Conservation (phyloP, 2,329 filamentous ascomycete genomes). For the Samsoniella hepiali region DNA sequence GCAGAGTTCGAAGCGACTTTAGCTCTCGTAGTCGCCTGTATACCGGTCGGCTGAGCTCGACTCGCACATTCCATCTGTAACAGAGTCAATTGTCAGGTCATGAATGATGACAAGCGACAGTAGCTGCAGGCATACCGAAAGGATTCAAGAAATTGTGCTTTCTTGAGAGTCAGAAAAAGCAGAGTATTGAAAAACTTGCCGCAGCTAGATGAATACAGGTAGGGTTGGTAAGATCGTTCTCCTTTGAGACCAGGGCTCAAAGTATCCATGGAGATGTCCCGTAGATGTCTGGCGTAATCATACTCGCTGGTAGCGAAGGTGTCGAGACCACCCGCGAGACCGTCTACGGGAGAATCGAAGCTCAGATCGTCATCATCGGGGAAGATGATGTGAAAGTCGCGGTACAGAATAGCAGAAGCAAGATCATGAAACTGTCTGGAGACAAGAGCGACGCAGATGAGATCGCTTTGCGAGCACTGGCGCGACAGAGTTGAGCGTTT, state of each 20-base stretch:
- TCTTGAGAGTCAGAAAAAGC: constrained; percentile 53
- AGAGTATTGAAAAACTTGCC: constrained; percentile 64
- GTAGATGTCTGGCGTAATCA: constrained; percentile 58
- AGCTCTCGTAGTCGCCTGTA: constrained; percentile 56
- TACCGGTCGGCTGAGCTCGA: constrained; percentile 58
- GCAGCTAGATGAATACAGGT: constrained; percentile 53
- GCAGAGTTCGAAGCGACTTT: constrained; percentile 48
- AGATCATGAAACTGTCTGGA: constrained; percentile 56
- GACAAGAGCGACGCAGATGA: constrained; percentile 57
- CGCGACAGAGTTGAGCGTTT: constrained; percentile 15
- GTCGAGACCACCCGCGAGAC: constrained; percentile 55
- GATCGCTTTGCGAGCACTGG: constrained; percentile 50
- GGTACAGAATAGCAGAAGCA: constrained; percentile 57
- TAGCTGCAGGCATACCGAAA: constrained; percentile 46
- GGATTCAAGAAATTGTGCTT: constrained; percentile 51
- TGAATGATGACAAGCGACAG: not conserved
- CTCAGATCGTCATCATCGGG: constrained; percentile 54
- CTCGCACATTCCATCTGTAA: constrained; percentile 59
- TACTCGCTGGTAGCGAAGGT: constrained; percentile 63
- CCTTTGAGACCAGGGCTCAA: constrained; percentile 49
- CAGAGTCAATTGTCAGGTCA: constrained; percentile 5
- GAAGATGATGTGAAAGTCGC: constrained; percentile 58
- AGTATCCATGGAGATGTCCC: constrained; percentile 55
- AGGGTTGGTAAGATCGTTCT: constrained; percentile 52
- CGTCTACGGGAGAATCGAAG: constrained; percentile 53